Evolutionary conservation across 2,329 filamentous ascomycete genomes (phyloP).

Genomic region (Cytospora piceae): DNA sequence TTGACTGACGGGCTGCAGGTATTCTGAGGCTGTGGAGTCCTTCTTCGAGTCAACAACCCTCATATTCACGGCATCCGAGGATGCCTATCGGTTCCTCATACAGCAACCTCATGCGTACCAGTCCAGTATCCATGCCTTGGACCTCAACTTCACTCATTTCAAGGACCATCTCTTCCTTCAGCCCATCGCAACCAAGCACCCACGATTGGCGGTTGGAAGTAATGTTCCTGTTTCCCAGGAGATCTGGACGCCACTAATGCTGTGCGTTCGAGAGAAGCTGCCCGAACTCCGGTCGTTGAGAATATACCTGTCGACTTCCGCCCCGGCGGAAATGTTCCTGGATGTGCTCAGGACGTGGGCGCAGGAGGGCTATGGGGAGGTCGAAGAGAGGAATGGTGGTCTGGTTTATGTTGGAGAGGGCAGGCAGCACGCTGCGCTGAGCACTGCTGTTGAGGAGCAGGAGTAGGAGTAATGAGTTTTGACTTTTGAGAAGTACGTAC

Average conservation of each 20-base stretch:
- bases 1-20: conserved; percentile 25
- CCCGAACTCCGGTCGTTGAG: conserved; percentile 22
- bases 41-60: conserved; percentile 35
- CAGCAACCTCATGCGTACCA: conserved; percentile 30
- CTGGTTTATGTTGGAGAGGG: conserved; percentile 20
- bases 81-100: conserved; percentile 35
- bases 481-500: not conserved
- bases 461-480: not conserved
- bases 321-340: conserved; percentile 17
- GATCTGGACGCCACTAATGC: conserved; percentile 27
- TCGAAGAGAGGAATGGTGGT: conserved; percentile 20
- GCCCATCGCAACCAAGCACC: conserved; percentile 24
- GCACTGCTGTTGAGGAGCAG: not conserved
- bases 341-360: conserved; percentile 22
- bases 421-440: not conserved
- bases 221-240: conserved; percentile 26
- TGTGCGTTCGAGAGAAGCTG: conserved; percentile 18
- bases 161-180: conserved; percentile 36
- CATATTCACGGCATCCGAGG: conserved; percentile 36
- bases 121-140: conserved; percentile 30
- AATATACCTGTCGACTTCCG: conserved; percentile 6
- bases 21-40: conserved; percentile 32
- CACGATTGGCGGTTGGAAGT: conserved; percentile 10
- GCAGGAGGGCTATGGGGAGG: conserved; percentile 12
- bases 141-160: conserved; percentile 33